Evolutionary conservation across 768 basidiomycete species (phyloP), one percentile per base, ranked within the genome.

Genomic region (Mycena rosella): DNA sequence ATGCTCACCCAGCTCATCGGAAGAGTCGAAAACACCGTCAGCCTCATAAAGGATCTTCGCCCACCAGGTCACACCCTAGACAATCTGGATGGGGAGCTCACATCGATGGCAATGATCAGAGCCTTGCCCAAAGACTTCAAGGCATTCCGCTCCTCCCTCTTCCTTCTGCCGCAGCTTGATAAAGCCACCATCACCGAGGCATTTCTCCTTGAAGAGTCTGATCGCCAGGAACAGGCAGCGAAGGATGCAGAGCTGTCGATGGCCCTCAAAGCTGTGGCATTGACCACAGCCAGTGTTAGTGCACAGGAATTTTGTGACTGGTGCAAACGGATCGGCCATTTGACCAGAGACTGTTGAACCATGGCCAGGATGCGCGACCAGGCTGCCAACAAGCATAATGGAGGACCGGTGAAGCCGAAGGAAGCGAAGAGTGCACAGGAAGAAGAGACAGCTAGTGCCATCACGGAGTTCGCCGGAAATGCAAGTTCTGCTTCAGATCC

Each of bases 61-160:
- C 68, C 73, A 26, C 29, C 29, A 0, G 55, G 13, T 1, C 70
- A 70, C 63, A 65, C 67, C 18, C 17, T 75, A 9, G 53, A 38
- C 0, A 64, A 68, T 26, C 24, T 74, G 5, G 74, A 74, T 64
- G 69, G 60, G 44, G 75, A 76, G 53, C 71, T 74, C 18, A 47
- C 54, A 1, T 74, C 60, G 4, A 74, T 75, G 70, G 63, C 74
- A 10, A 26, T 75, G 38, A 66, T 74, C 53, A 36, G 74, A 30
- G 69, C 72, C 14, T 60, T 76, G 8, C 72, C 72, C 27, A 68
- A 73, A 18, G 72, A 74, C 24, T 74, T 68, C 63, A 47, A 52
- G 13, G 27, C 40, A 1, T 67, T 67, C 52, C 29, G 49, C 0
- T 67, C 65, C 8, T 67, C 65, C 29, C 65, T 67, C n/a, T 60